These are phyloP conservation scores for Claviceps sp. DNA, from an alignment of 2,329 filamentous ascomycete species.

Conservation along the genomic window DNA sequence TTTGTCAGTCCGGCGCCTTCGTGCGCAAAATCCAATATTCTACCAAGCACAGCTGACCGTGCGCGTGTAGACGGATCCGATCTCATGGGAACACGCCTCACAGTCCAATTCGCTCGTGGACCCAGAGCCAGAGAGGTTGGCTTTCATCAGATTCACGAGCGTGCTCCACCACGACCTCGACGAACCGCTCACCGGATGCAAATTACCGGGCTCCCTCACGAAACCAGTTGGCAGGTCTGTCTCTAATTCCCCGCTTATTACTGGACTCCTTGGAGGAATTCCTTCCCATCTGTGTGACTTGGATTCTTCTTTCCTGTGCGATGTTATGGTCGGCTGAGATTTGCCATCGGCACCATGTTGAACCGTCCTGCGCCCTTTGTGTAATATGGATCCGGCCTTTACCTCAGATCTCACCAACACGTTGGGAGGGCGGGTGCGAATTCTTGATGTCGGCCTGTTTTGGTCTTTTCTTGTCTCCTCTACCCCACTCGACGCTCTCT, in stretches of 20 bases:
- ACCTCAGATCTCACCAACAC: slow-evolving; percentile 11
- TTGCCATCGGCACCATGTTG: slow-evolving; percentile 9
- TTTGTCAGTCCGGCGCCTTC: not conserved
- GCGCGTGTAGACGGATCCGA: slow-evolving; percentile 69
- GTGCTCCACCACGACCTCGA: slow-evolving; percentile 60
- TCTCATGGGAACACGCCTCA: slow-evolving; percentile 95
- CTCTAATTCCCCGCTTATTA: slow-evolving; percentile 45
- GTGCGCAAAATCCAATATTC: not conserved
- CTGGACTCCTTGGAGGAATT: slow-evolving; percentile 27
- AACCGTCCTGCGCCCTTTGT: slow-evolving; percentile 4
- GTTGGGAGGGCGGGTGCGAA: slow-evolving; percentile 3
- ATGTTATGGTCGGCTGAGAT: slow-evolving; percentile 9
- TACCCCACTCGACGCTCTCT: slow-evolving; percentile 6
- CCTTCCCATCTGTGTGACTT: slow-evolving; percentile 16
- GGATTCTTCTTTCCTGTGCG: slow-evolving; percentile 17
- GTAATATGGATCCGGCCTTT: slow-evolving; percentile 13
- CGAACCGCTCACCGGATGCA: slow-evolving; percentile 95
- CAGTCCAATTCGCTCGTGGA: slow-evolving; percentile 94
- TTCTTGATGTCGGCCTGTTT: slow-evolving; percentile 1
- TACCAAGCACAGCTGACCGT: not conserved
- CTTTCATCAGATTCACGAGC: slow-evolving; percentile 37
- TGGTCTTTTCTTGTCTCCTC: slow-evolving; percentile 16
- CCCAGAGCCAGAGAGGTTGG: slow-evolving; percentile 43
- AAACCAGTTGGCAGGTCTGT: slow-evolving; percentile 99
- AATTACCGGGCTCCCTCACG: slow-evolving; percentile 88